phyloP scores from a whole-genome alignment of 164 flowering plant species.

The Macadamia tetraphylla region DNA sequence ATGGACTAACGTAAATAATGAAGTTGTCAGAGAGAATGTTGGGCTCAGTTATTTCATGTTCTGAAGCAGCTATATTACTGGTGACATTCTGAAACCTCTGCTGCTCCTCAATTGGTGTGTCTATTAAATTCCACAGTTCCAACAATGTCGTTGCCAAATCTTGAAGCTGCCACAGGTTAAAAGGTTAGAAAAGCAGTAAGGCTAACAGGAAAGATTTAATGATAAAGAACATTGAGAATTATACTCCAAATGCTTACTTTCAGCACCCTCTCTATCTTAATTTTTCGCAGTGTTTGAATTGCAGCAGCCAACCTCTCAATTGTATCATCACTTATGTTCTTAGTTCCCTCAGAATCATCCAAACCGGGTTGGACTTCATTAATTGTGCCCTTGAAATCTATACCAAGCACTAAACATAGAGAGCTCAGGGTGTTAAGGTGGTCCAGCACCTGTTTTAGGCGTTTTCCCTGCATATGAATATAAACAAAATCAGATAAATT shows the following conservation, averaged over 20 bases:
- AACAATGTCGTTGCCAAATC: conserved; percentile 59
- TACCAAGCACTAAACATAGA: conserved; percentile 66
- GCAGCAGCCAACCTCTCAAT: conserved; percentile 37
- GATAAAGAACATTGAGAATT: not conserved
- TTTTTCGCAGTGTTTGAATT: conserved; percentile 38
- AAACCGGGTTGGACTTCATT: conserved; percentile 50
- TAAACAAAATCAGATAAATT: not conserved
- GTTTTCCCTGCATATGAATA: conserved; percentile 39
- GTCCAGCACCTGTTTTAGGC: conserved; percentile 51
- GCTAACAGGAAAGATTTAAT: not conserved
- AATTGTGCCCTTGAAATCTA: conserved; percentile 52
- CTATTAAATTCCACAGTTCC: conserved; percentile 89
- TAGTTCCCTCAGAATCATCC: conserved; percentile 37
- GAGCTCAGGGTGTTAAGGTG: conserved; percentile 41
- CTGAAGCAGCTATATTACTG: conserved; percentile 61
- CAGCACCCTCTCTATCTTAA: conserved; percentile 60
- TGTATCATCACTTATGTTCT: conserved; percentile 41
- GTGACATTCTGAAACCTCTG: conserved; percentile 66
- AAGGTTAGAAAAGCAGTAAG: conserved; percentile 6
- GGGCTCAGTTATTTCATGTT: conserved; percentile 61
- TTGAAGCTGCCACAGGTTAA: conserved; percentile 47
- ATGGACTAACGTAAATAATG: conserved; percentile 49
- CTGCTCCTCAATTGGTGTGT: conserved; percentile 77
- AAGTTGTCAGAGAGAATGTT: conserved; percentile 46
- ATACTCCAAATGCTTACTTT: conserved; percentile 31